phyloP scores from a whole-genome alignment of 495 filamentous ascomycete species.

The Amphirosellinia nigrospora region DNA sequence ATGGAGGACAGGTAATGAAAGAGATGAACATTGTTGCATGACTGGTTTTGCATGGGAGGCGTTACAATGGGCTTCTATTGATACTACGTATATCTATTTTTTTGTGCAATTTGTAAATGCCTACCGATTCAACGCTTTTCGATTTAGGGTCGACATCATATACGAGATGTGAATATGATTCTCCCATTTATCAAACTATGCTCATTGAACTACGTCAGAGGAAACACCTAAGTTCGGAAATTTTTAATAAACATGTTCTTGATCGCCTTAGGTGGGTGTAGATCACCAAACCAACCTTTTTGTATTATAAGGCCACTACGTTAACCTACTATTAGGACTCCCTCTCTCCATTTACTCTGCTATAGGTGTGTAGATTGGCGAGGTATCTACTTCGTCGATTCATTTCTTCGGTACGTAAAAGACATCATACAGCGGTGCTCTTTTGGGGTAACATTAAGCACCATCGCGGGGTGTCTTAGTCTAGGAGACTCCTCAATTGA shows the following conservation, averaged over 20 bases:
- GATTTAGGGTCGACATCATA: background rate
- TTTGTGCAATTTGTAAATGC: background rate
- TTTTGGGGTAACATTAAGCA: background rate
- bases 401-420: background rate
- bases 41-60: conserved; percentile 23
- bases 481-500: background rate
- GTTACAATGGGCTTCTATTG: conserved; percentile 23
- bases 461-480: background rate
- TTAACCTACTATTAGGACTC: background rate
- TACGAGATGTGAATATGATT: background rate
- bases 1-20: conserved; percentile 7
- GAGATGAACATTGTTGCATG: conserved; percentile 18
- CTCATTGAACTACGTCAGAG: background rate
- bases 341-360: background rate
- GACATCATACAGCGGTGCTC: too few species aligned
- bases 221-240: background rate
- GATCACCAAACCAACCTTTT: background rate
- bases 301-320: background rate
- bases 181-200: background rate
- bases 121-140: background rate
- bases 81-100: conserved; percentile 13
- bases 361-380: background rate
- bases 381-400: background rate
- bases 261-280: background rate
- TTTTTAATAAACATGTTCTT: background rate